Evolutionary conservation across 305 asterid genomes (phyloP).

Genomic region (Fraxinus nigra): DNA sequence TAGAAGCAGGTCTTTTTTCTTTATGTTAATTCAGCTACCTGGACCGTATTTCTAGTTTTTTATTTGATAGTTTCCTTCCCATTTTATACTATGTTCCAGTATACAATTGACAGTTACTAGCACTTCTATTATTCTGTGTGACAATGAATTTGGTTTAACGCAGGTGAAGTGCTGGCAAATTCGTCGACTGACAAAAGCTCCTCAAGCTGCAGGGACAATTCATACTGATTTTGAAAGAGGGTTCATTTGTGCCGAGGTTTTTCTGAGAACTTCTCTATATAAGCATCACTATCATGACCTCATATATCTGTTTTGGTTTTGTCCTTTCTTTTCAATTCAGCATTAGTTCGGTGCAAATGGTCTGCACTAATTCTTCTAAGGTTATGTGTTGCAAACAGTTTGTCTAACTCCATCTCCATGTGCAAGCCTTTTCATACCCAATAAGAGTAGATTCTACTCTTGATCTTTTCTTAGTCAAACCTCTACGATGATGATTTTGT

Average conservation of each 20-base stretch:
- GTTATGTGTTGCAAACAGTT: not conserved
- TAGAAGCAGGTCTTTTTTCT: not conserved
- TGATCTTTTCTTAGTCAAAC: not conserved
- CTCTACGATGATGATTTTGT: not conserved
- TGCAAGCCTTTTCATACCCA: not conserved
- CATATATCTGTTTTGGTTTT: not conserved
- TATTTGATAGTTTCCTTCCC: not conserved
- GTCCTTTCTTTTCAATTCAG: not conserved
- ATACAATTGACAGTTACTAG: not conserved
- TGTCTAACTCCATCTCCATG: not conserved
- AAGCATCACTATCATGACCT: not conserved
- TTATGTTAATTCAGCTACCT: not conserved
- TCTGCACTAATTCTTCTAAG: not conserved
- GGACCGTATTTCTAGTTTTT: not conserved
- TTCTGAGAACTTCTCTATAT: not conserved
- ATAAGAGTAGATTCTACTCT: not conserved
- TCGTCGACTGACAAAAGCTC: conserved; percentile 84
- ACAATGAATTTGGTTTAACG: conserved; percentile 20
- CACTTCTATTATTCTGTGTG: not conserved
- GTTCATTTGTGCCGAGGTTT: conserved; percentile 93
- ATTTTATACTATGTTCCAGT: conserved; percentile 3
- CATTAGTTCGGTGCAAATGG: not conserved
- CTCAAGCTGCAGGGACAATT: conserved; percentile 98
- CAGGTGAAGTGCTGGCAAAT: conserved; percentile 99
- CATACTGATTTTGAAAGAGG: conserved; percentile 96